phyloP scores from a whole-genome alignment of 2,329 filamentous ascomycete genomes.

The Trichophyton rubrum region DNA sequence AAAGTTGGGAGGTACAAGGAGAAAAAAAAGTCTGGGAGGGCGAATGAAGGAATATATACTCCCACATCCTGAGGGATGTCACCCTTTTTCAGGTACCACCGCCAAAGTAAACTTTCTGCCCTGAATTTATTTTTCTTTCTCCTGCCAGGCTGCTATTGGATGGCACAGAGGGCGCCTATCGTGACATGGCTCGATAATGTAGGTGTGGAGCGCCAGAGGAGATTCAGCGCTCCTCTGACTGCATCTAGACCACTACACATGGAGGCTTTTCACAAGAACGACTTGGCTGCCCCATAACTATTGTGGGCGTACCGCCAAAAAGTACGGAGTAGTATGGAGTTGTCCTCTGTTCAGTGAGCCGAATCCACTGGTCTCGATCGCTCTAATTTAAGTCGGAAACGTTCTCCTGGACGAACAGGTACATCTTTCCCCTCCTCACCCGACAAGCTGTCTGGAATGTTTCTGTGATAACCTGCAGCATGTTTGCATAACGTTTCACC shows the following conservation, averaged over 20 bases:
- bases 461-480: neutral
- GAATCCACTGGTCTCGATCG: neutral
- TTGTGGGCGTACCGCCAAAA: neutral
- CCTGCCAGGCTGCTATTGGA: neutral
- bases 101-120: neutral
- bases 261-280: neutral
- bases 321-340: neutral
- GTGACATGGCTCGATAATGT: neutral
- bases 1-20: conserved; percentile 3
- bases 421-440: neutral
- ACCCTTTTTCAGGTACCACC: neutral
- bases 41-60: neutral
- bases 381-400: neutral
- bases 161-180: neutral
- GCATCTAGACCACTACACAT: neutral
- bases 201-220: neutral
- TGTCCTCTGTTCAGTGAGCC: neutral
- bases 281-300: neutral
- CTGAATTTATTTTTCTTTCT: neutral
- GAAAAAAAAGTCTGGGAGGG: conserved; percentile 3
- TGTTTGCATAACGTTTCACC: neutral
- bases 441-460: neutral
- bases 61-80: neutral
- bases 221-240: neutral
- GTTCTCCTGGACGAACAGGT: neutral